Base-by-base conservation (phyloP, 2,329 filamentous ascomycete species). In the Xylariomycetidae sp. region DNA sequence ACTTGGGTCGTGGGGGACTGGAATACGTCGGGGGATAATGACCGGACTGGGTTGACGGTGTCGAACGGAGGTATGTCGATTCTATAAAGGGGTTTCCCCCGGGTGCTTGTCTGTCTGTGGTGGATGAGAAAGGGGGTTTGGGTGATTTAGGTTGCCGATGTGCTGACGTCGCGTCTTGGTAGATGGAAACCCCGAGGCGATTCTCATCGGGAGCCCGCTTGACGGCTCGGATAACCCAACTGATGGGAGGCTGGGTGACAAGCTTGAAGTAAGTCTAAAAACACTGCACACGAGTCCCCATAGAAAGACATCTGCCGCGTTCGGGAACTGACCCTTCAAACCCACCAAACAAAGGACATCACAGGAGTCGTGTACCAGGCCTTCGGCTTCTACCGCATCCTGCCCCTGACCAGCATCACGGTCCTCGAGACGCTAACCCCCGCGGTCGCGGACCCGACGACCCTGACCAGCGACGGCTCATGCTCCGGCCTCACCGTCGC, bases 101-200 rank as follows among this genome's bases (percentile, higher is more conserved):
- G n/a, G n/a, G n/a, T n/a, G n/a, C n/a, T n/a, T n/a, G n/a, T n/a
- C n/a, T n/a, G n/a, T n/a, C n/a, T n/a, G n/a, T n/a, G n/a, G n/a
- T n/a, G n/a, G n/a, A n/a, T n/a, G n/a, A n/a, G n/a, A n/a, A n/a
- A n/a, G n/a, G n/a, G n/a, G n/a, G n/a, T n/a, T n/a, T n/a, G n/a
- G n/a, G n/a, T n/a, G n/a, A n/a, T n/a, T n/a, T n/a, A n/a, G n/a
- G n/a, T n/a, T n/a, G n/a, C n/a, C n/a, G n/a, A n/a, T n/a, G n/a
- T 4, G 20, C 43, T 44, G 5, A 46, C 30, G 17, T 16, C 2
- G 2, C 2, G n/a, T 6, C 13, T 16, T 29, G 16, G 16, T 40
- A 63, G 81, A 86, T 51, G 75, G 74, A 26, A 86, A 86, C 50
- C 82, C 82, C 0, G 82, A 87, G 57, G 67, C 76, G 28, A 80